Evolutionary conservation across 768 basidiomycete genomes (phyloP).

Genomic region (Hygrophoropsis aurantiaca): DNA sequence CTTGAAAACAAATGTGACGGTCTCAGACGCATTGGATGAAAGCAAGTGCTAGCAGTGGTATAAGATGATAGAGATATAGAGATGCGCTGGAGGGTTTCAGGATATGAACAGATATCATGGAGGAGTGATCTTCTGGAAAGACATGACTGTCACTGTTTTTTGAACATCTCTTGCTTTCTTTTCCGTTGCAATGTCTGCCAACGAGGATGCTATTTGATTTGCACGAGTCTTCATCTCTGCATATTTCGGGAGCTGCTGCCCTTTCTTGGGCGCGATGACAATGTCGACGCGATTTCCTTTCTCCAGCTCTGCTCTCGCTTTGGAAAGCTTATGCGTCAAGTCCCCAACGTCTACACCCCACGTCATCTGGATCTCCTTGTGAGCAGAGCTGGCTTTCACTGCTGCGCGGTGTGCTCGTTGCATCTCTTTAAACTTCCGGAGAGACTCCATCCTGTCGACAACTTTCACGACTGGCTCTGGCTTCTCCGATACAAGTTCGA

Average conservation of each 20-base stretch:
- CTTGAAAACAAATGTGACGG: no score
- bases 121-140: conserved; percentile 38
- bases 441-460: conserved; percentile 44
- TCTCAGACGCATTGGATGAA: neutral
- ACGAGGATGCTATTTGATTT: conserved; percentile 37
- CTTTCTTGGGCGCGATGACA: conserved; percentile 51
- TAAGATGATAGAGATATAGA: conserved; percentile 16
- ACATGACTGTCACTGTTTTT: conserved; percentile 38
- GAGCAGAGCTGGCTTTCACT: conserved; percentile 26
- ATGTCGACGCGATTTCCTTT: conserved; percentile 61
- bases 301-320: conserved; percentile 55
- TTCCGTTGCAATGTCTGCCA: conserved; percentile 54
- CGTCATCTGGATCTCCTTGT: conserved; percentile 72
- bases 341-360: conserved; percentile 66
- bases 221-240: conserved; percentile 46
- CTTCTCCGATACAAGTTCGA: conserved; percentile 53
- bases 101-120: conserved; percentile 6
- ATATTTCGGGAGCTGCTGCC: conserved; percentile 32
- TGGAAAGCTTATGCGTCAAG: conserved; percentile 62
- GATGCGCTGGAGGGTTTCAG: conserved; percentile 10
- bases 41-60: no score
- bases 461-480: conserved; percentile 65
- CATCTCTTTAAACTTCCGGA: conserved; percentile 36
- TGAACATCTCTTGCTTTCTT: conserved; percentile 46
- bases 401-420: conserved; percentile 34